phyloP scores from a whole-genome alignment of 805 yeast genomes.

The Candida sphagnicola region DNA sequence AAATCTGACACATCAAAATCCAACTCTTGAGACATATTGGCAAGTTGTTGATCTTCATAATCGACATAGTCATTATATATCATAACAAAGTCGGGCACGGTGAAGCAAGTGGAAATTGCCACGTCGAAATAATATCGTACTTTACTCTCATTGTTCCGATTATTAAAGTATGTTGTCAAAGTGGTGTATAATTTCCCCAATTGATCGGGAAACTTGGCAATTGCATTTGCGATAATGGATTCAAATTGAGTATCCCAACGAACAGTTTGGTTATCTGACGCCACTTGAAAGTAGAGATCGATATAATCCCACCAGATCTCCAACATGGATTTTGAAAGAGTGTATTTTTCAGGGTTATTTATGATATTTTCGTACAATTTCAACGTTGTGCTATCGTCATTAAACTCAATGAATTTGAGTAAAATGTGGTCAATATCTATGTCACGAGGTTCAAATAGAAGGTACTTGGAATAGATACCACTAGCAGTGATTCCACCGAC shows the following conservation, averaged over 20 bases:
- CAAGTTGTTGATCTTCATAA: slow-evolving; percentile 45
- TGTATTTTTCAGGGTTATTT: slow-evolving; percentile 23
- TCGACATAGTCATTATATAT: slow-evolving; percentile 63
- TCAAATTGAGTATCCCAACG: slow-evolving; percentile 19
- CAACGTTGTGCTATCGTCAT: slow-evolving; percentile 20
- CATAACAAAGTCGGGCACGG: slow-evolving; percentile 58
- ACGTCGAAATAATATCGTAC: slow-evolving; percentile 39
- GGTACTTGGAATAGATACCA: slow-evolving; percentile 25
- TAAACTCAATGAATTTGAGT: slow-evolving; percentile 27
- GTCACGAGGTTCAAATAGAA: slow-evolving; percentile 19
- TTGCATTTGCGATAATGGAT: slow-evolving; percentile 13
- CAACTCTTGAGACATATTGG: slow-evolving; percentile 12
- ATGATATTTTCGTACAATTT: slow-evolving; percentile 30
- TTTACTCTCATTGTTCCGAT: slow-evolving; percentile 22
- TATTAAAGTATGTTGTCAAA: slow-evolving; percentile 46
- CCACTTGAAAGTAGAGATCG: slow-evolving; percentile 28
- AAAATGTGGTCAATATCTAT: slow-evolving; percentile 26
- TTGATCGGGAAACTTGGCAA: slow-evolving; percentile 54
- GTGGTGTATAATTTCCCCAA: slow-evolving; percentile 44
- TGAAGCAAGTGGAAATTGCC: slow-evolving; percentile 43
- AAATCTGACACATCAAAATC: slow-evolving; percentile 15
- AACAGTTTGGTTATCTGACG: not conserved
- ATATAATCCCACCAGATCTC: slow-evolving; percentile 46
- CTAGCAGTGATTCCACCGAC: slow-evolving; percentile 40
- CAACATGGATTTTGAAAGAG: slow-evolving; percentile 37